Evolutionary conservation across 306 rosid genomes (phyloP), one percentile per base, ranked within the genome.

Genomic region (Pterocarpus macrocarpus): DNA sequence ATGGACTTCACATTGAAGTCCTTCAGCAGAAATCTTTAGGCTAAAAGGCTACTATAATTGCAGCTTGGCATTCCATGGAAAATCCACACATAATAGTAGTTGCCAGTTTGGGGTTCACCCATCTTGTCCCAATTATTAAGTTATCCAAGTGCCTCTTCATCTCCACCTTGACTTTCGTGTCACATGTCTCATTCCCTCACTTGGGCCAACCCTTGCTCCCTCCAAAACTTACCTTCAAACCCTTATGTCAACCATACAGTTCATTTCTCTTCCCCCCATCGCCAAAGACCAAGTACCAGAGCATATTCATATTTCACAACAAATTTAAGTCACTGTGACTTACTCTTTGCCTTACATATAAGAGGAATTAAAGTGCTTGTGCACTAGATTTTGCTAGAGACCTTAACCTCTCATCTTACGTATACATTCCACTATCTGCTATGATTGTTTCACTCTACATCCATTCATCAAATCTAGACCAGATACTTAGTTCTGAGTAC

Each of bases 101-200:
- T 55, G 43, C 82, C 0, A 8, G 75, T 55, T 57, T 75, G 7
- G 57, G 82, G 6, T 65, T 38, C 74, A 67, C 57, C 45, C 80
- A 64, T 50, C 11, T 64, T 2, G 14, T 49, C 22, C 34, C 80
- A n/a, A 1, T 76, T 2, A 3, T 55, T 5, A 67, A 67, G 39
- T 55, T 67, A 4, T 33, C 56, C 6, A 78, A 52, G 16, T 2
- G 75, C 11, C 36, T 78, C 5, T 49, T 3, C 15, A 70, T 0
- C 64, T 59, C 30, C 62, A 33, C 39, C 28, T 3, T 2, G 35
- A 8, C 17, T 45, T 71, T 1, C 73, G 34, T 3, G 4, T 80
- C 9, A 80, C 83, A 12, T 74, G 38, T 10, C 12, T 81, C 43
- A 57, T 74, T 74, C 85, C 85, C 75, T 10, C 62, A n/a, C 12